Conservation (phyloP, 139 green algal genomes). For the Ettlia oleoabundans region DNA sequence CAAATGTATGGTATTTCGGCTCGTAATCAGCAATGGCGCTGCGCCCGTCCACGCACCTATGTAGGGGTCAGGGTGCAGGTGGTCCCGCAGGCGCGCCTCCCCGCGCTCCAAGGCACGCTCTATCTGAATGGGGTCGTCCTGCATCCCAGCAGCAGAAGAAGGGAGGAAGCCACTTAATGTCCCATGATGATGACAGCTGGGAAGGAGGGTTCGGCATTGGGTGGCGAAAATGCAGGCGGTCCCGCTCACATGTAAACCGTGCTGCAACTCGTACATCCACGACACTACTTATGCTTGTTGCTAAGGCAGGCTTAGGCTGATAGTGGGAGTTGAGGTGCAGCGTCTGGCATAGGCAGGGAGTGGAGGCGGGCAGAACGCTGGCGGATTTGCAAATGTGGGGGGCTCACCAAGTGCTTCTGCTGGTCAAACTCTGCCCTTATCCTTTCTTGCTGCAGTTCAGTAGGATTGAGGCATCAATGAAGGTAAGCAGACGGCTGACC, state of each 20-base stretch:
- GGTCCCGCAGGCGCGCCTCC: conserved; percentile 43
- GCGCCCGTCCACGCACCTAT: conserved; percentile 49
- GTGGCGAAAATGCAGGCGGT: no score
- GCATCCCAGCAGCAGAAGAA: neutral
- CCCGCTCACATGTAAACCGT: neutral
- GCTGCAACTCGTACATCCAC: neutral
- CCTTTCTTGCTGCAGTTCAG: conserved; percentile 29
- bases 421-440: conserved; percentile 47
- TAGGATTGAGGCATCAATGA: neutral
- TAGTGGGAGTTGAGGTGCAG: neutral
- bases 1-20: no score
- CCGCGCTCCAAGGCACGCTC: conserved; percentile 47
- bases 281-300: no score
- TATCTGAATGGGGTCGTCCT: conserved; percentile 40
- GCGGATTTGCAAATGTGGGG: no score
- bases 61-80: conserved; percentile 62
- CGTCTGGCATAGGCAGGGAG: no score
- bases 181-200: no score
- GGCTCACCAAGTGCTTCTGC: conserved; percentile 18
- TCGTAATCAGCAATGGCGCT: neutral
- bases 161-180: no score
- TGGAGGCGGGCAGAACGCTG: no score
- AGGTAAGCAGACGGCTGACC: no score
- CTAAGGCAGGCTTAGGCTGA: neutral
- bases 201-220: no score